Percentiles rank a stretch among this genome's conserved stretches.
phyloP scores from a whole-genome alignment of 164 flowering plant genomes.

The Liquidambar formosana region DNA sequence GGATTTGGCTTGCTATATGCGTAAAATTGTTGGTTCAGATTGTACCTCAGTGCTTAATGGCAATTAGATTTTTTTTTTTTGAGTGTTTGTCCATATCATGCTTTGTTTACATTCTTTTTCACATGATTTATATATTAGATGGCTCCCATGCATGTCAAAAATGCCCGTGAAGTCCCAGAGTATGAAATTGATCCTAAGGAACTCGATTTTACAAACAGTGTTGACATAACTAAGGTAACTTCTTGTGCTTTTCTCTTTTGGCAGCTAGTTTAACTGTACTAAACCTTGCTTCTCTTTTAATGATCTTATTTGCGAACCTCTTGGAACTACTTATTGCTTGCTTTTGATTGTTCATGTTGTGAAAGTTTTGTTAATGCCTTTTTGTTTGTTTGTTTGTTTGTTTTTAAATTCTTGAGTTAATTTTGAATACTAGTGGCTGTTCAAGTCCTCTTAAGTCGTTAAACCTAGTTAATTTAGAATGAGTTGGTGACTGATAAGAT shows the following conservation, averaged over 20 bases:
- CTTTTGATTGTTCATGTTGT: not conserved
- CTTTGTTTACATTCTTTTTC: slow-evolving; percentile 1
- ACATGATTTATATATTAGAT: slow-evolving; percentile 33
- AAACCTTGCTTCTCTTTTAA: not conserved
- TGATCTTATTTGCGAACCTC: not conserved
- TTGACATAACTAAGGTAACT: slow-evolving; percentile 74
- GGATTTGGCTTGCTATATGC: not conserved
- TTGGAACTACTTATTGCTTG: not conserved
- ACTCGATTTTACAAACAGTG: slow-evolving; percentile 79
- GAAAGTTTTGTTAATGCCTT: no score
- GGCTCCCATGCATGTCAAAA: slow-evolving; percentile 87
- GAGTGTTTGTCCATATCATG: not conserved
- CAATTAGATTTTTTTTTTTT: slow-evolving; percentile 3
- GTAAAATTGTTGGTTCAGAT: not conserved
- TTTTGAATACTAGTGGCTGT: not conserved
- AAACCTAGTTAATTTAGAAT: not conserved
- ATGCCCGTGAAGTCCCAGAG: slow-evolving; percentile 85
- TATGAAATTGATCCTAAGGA: slow-evolving; percentile 83
- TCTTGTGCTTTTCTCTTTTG: not conserved
- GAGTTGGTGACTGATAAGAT: not conserved
- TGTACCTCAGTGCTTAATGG: not conserved
- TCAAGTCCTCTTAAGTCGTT: not conserved
- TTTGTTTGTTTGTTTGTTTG: not conserved
- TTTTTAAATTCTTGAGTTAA: not conserved
- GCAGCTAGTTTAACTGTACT: not conserved